phyloP scores from a whole-genome alignment of 1,139 yeast species.

The Meyerozyma elateridarum region DNA sequence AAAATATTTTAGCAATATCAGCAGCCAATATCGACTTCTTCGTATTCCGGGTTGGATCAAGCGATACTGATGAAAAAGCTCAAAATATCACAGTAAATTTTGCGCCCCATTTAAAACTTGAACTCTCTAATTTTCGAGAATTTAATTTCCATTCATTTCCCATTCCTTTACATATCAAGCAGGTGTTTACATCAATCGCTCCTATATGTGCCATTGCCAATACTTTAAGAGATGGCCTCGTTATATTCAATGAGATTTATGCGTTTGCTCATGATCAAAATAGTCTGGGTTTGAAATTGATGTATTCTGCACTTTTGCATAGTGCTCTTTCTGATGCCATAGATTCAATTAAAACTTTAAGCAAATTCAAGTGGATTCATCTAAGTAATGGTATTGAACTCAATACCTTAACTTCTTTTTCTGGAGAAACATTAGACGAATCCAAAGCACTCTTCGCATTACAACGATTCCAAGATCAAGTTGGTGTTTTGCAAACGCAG shows the following conservation, averaged over 20 bases:
- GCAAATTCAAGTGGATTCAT: slow-evolving; percentile 1
- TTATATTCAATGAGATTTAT: not conserved
- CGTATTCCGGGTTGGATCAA: too few relatives aligned
- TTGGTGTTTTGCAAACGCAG: slow-evolving; percentile 24
- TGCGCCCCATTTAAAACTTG: too few relatives aligned
- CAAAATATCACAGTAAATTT: too few relatives aligned
- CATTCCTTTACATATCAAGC: not conserved
- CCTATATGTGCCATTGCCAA: not conserved
- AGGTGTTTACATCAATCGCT: not conserved
- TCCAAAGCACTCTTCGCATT: slow-evolving; percentile 36
- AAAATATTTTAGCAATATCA: too few relatives aligned
- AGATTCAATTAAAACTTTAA: too few relatives aligned
- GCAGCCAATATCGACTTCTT: too few relatives aligned
- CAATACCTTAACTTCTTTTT: slow-evolving; percentile 7
- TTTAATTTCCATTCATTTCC: not conserved
- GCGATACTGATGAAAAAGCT: too few relatives aligned
- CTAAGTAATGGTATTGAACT: not conserved
- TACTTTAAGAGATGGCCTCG: not conserved
- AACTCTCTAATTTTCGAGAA: not conserved
- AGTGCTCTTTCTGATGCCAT: too few relatives aligned
- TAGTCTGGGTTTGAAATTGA: too few relatives aligned
- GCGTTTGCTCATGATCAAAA: too few relatives aligned
- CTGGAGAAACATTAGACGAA: slow-evolving; percentile 29
- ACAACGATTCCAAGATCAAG: slow-evolving; percentile 33
- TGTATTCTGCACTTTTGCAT: too few relatives aligned